Base-by-base conservation (phyloP, 2,329 filamentous ascomycete species). In the Penicillium expansum region DNA sequence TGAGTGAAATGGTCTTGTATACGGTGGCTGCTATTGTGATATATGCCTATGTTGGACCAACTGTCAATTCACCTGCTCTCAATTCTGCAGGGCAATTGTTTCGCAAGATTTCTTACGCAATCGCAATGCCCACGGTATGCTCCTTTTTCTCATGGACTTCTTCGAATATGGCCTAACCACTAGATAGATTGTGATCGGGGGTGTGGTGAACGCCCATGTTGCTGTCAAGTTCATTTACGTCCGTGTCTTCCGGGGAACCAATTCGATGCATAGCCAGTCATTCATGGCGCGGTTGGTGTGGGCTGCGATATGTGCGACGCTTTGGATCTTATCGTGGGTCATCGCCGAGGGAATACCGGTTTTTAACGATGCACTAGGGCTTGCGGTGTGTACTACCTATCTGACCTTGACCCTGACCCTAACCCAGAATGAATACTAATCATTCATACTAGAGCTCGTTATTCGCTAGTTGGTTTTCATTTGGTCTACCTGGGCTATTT, bases 291-390 rank as follows among this genome's bases (percentile, higher is more conserved):
- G 79, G 60, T 67, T 77, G 1, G 76, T 77, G 5, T 90, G 87
- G 88, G 62, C 82, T 9, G 76, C 57, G 5, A 80, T 90, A 33
- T 79, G 81, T 10, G 66, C 77, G 0, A 70, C 65, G 13, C 70
- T 83, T 18, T 89, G 86, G 83, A 63, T 82, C 7, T 57, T 86
- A 7, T 83, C 84, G 1, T 87, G 83, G 78, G 67, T 89, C 49
- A 84, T 90, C 54, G 85, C 86, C 8, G 83, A 87, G 69, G 83
- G 82, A 0, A 85, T 90, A 3, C 87, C 87, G 1, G 81, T 84
- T 48, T 90, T 90, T 75, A 84, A 84, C 62, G 79, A 85, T 53
- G 74, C 90, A 11, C 74, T 90, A 16, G 83, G 82, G 1, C 73
- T 90, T 29, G 81, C 88, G 64, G 62, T 70, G 68, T 41, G 56